Conservation (phyloP, 2,329 filamentous ascomycete genomes). For the Truncatella angustata region DNA sequence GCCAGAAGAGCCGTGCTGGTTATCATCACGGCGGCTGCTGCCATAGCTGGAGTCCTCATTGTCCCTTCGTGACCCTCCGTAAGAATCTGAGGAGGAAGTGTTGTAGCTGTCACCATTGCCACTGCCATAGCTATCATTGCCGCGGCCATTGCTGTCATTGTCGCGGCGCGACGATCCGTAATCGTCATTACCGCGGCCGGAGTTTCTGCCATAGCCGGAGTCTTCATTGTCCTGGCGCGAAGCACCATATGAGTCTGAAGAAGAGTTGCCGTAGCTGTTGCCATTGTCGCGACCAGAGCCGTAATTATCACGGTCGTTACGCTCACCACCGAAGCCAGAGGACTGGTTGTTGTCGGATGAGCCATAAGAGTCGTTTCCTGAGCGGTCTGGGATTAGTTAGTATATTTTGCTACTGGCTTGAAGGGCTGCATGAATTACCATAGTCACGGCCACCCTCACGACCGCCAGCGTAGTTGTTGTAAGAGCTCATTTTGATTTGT, state of each 20-base stretch:
- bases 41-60: not conserved
- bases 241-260: not conserved
- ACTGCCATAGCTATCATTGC: not conserved
- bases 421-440: not conserved
- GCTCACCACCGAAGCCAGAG: not conserved
- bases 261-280: not conserved
- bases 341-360: not conserved
- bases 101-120: not conserved
- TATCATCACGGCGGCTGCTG: not conserved
- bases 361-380: constrained; percentile 4
- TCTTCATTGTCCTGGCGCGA: constrained; percentile 1
- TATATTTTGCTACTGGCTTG: not conserved
- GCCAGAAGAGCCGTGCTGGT: constrained; percentile 3
- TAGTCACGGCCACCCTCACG: constrained; percentile 1
- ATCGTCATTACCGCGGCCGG: not conserved
- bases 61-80: not conserved
- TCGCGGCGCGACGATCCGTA: no score
- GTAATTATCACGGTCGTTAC: not conserved
- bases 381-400: not conserved
- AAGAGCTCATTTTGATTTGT: constrained; percentile 4
- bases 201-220: not conserved
- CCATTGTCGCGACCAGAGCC: not conserved
- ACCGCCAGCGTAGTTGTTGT: constrained; percentile 3
- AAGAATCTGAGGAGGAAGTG: not conserved
- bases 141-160: not conserved